Evolutionary conservation across 768 basidiomycete genomes (phyloP), one percentile per base, ranked within the genome.

Genomic region (Tephrocybe rancida): DNA sequence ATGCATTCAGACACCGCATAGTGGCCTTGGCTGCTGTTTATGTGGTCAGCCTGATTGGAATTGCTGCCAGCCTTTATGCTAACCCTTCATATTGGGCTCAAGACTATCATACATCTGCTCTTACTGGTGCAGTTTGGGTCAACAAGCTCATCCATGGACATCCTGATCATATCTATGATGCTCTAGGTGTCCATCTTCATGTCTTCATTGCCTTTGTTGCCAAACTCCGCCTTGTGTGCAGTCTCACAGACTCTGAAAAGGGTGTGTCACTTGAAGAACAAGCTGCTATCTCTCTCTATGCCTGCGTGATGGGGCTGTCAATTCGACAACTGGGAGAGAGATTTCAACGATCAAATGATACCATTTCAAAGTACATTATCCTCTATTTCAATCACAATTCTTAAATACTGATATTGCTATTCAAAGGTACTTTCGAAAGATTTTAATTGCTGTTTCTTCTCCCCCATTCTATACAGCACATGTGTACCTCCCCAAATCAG

Each of bases 321-420:
- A n/a, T 57, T 26, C 18, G 46, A 13, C 64, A 65, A 45, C 52
- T 69, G 35, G 61, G 52, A 5, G 67, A 72, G 38, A 29, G 54
- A 3, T 71, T 72, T 50, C 70, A 70, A 48, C n/a, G 57, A 1
- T 61, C 64, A 35, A 65, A 65, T 48, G 64, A 63, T 10, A 71
- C 65, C 0, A 63, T 70, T n/a, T 67, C 65, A n/a, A 50, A 50
- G 70, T 69, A 51, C n/a, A 54, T 56, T n/a, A n/a, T n/a, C n/a
- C n/a, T n/a, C n/a, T n/a, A n/a, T n/a, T n/a, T n/a, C n/a, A n/a
- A n/a, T n/a, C n/a, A n/a, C n/a, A 19, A 7, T 5, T 18, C 5
- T 18, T 18, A 32, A 13, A 13, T 7, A 13, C 13, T 32, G 6
- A 32, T 32, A 6, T 32, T 7, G 13, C 13, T 32, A 32, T 6